Percentiles rank a stretch among this genome's conserved stretches.
Evolutionary conservation across 345 rosid genomes (phyloP).

Genomic region (Cardamine chenopodiifolia): DNA sequence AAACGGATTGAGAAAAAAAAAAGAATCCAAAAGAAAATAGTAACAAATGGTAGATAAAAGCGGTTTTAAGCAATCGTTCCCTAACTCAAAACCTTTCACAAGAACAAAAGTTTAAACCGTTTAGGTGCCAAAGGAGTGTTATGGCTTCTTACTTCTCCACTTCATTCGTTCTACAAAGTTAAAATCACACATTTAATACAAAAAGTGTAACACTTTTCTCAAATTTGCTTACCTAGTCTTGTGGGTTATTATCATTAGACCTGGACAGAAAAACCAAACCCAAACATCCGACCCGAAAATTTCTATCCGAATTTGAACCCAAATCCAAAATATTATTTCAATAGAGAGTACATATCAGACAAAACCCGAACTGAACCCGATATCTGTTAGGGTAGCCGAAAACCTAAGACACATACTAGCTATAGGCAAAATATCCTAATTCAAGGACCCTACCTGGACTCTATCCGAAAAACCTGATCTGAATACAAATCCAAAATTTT

Average conservation of each 20-base stretch:
- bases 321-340: no score
- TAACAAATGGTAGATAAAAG: neutral
- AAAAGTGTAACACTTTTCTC: constrained; percentile 3
- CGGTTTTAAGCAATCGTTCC: neutral
- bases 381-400: no score
- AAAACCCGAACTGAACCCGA: no score
- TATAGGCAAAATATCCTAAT: no score
- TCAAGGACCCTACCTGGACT: no score
- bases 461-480: no score
- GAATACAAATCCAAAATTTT: no score
- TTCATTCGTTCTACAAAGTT: constrained; percentile 6
- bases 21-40: neutral
- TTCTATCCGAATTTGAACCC: no score
- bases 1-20: neutral
- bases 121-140: neutral
- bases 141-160: constrained; percentile 9
- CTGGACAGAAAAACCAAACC: no score
- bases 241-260: constrained; percentile 51
- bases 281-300: no score
- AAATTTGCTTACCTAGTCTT: constrained; percentile 54
- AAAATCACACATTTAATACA: neutral
- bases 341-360: no score
- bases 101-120: neutral
- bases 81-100: constrained; percentile 14
- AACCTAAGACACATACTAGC: no score